Conservation (phyloP, 257 asterid genomes). For the Nicotiana paniculata region DNA sequence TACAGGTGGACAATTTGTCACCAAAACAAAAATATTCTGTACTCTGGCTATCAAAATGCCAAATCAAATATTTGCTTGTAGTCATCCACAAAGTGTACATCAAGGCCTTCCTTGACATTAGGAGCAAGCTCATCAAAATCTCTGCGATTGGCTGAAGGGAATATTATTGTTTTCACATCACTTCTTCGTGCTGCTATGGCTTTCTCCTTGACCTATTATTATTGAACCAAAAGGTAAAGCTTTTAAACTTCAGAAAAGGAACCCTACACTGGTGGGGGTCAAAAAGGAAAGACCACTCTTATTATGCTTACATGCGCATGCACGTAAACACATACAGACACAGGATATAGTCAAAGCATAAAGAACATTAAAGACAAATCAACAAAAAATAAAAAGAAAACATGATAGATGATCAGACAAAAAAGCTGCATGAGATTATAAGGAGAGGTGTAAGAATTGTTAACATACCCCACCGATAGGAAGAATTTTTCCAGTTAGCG, state of each 20-base stretch:
- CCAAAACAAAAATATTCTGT: conserved; percentile 1
- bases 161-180: conserved; percentile 70
- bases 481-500: conserved; percentile 80
- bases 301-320: background rate
- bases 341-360: background rate
- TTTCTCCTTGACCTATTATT: conserved; percentile 80
- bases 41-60: conserved; percentile 40
- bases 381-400: background rate
- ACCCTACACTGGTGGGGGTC: background rate
- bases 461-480: conserved; percentile 96
- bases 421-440: background rate
- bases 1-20: background rate
- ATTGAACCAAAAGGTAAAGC: background rate
- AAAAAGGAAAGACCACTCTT: background rate
- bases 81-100: conserved; percentile 85
- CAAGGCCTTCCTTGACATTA: conserved; percentile 88
- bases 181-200: conserved; percentile 96
- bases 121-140: conserved; percentile 92
- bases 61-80: conserved; percentile 61
- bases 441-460: background rate
- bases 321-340: background rate
- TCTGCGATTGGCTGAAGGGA: conserved; percentile 91
- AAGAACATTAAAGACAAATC: background rate
- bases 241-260: background rate
- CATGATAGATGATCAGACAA: background rate